Conservation (phyloP, 2,329 filamentous ascomycete genomes). For the Hysterium pulicare region DNA sequence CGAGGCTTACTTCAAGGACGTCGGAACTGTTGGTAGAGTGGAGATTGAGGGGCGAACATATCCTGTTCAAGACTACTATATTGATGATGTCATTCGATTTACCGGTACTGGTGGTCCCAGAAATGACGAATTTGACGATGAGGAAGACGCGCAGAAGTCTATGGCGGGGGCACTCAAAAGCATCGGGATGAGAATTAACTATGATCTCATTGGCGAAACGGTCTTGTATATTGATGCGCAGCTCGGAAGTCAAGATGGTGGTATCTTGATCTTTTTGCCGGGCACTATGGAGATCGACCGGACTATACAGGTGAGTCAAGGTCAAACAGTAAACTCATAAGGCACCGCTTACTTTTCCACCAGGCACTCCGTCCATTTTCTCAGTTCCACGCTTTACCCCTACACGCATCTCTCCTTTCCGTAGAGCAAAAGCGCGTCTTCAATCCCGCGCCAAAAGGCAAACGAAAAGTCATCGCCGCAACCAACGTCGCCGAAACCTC, state of each 20-base stretch:
- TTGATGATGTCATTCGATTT: conserved; percentile 80
- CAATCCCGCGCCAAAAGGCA: conserved; percentile 67
- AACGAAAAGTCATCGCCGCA: conserved; percentile 87
- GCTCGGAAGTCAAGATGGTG: conserved; percentile 70
- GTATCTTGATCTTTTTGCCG: conserved; percentile 92
- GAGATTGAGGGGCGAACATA: conserved; percentile 87
- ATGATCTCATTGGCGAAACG: conserved; percentile 76
- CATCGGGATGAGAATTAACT: conserved; percentile 79
- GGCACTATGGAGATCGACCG: conserved; percentile 89
- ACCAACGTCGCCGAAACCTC: conserved; percentile 98
- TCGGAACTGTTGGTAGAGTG: conserved; percentile 70
- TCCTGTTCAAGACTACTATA: conserved; percentile 83
- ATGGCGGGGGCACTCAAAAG: conserved; percentile 42
- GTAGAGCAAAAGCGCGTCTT: conserved; percentile 88
- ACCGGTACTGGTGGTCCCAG: conserved; percentile 63
- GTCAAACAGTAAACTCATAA: no score
- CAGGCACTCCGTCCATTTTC: conserved; percentile 59
- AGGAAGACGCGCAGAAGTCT: conserved; percentile 47
- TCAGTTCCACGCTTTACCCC: conserved; percentile 73
- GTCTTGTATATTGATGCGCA: conserved; percentile 78
- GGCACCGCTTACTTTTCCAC: no score
- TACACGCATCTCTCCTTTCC: conserved; percentile 89
- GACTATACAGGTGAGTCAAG: conserved; percentile 54
- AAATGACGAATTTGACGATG: conserved; percentile 48
- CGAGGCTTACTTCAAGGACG: conserved; percentile 73